Percentiles rank a stretch among this genome's conserved stretches.
phyloP scores from a whole-genome alignment of 768 basidiomycete genomes.

The Amanita muscaria region DNA sequence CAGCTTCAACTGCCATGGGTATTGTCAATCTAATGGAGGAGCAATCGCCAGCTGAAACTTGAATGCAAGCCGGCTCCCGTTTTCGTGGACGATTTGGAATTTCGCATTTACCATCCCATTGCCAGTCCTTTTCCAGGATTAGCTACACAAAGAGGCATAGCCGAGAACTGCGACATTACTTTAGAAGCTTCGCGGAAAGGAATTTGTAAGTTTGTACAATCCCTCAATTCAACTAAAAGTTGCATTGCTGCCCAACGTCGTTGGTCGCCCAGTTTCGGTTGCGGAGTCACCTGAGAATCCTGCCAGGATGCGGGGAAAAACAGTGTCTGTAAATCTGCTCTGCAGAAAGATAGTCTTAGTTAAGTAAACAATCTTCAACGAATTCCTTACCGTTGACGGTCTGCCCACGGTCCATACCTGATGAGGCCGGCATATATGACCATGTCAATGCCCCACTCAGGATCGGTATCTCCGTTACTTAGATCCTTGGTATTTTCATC shows the following conservation, averaged over 20 bases:
- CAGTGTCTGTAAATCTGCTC: constrained; percentile 64
- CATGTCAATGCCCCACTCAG: constrained; percentile 92
- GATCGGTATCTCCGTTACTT: constrained; percentile 80
- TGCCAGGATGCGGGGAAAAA: constrained; percentile 83
- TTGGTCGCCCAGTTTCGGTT: constrained; percentile 66
- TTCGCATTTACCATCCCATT: constrained; percentile 64
- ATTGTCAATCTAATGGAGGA: constrained; percentile 82
- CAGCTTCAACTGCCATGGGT: constrained; percentile 65
- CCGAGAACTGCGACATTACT: constrained; percentile 25
- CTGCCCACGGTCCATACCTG: constrained; percentile 94
- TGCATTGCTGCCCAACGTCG: constrained; percentile 79
- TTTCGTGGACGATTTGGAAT: constrained; percentile 41
- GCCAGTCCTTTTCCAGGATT: constrained; percentile 63
- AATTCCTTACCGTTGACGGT: constrained; percentile 66
- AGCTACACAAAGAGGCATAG: neutral
- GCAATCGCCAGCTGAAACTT: constrained; percentile 64
- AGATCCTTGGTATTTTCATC: constrained; percentile 30
- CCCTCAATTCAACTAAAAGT: constrained; percentile 72
- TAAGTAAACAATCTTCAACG: neutral
- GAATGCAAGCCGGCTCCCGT: constrained; percentile 65
- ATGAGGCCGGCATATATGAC: constrained; percentile 67
- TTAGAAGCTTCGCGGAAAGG: constrained; percentile 92
- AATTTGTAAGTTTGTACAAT: constrained; percentile 69
- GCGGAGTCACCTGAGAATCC: constrained; percentile 44
- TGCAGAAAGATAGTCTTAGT: constrained; percentile 18